Conservation (phyloP, 2,329 filamentous ascomycete species). For the Neonectria ditissima region DNA sequence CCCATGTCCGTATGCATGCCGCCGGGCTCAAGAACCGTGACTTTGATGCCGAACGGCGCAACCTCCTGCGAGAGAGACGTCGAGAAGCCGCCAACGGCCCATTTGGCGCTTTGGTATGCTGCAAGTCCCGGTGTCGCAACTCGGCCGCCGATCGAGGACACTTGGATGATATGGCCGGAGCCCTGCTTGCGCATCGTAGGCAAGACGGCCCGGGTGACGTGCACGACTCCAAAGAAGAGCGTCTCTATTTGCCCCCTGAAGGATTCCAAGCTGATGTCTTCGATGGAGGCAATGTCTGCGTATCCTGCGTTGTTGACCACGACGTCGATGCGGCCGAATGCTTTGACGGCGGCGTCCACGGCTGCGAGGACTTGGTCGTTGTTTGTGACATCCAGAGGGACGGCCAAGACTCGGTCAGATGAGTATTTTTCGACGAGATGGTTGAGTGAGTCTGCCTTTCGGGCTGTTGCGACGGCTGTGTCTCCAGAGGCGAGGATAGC, state of each 20-base stretch:
- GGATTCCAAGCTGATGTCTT: slow-evolving; percentile 61
- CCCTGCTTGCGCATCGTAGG: slow-evolving; percentile 48
- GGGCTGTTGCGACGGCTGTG: slow-evolving; percentile 59
- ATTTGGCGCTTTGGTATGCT: slow-evolving; percentile 55
- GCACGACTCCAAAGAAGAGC: slow-evolving; percentile 68
- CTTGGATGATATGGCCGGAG: slow-evolving; percentile 52
- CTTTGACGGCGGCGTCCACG: slow-evolving; percentile 12
- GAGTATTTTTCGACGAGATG: slow-evolving; percentile 53
- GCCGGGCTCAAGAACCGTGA: slow-evolving; percentile 54
- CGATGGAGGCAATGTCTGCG: slow-evolving; percentile 63
- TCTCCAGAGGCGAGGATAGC: slow-evolving; percentile 55
- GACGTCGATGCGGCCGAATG: slow-evolving; percentile 27
- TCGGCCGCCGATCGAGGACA: slow-evolving; percentile 53
- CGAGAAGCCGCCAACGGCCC: slow-evolving; percentile 52
- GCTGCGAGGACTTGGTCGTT: slow-evolving; percentile 22
- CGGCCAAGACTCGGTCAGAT: slow-evolving; percentile 57
- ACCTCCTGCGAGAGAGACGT: slow-evolving; percentile 51
- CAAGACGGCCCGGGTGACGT: slow-evolving; percentile 59
- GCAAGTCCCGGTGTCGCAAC: slow-evolving; percentile 46
- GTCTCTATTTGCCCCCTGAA: slow-evolving; percentile 67
- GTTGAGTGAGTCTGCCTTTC: slow-evolving; percentile 51
- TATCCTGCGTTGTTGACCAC: slow-evolving; percentile 55
- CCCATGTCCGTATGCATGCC: slow-evolving; percentile 56
- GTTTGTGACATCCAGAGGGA: slow-evolving; percentile 62
- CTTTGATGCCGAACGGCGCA: slow-evolving; percentile 50